A percentile compares a stretch with the other conserved stretches of the same genome.
phyloP scores from a whole-genome alignment of 352 stramenopile genomes.

The Pythium periplocum region DNA sequence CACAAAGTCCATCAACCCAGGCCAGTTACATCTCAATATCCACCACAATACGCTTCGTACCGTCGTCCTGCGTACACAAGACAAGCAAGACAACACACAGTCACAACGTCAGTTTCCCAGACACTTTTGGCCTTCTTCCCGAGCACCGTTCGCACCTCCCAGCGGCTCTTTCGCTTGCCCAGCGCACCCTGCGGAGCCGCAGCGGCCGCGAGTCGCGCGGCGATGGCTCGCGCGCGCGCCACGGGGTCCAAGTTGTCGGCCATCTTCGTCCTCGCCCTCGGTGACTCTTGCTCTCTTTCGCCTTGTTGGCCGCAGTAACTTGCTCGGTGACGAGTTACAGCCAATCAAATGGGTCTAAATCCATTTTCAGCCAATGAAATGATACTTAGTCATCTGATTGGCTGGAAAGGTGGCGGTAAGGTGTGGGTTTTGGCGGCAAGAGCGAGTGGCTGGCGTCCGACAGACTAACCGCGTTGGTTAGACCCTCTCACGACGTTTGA shows the following conservation, averaged over 20 bases:
- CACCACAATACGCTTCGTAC: conserved; percentile 14
- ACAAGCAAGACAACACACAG: not conserved
- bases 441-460: no score
- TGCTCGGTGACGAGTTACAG: no score
- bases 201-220: conserved; percentile 61
- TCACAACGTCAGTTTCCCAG: conserved; percentile 5
- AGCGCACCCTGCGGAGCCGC: conserved; percentile 67
- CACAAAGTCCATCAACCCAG: not conserved
- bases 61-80: conserved; percentile 29
- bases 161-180: conserved; percentile 82
- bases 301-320: not conserved
- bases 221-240: conserved; percentile 76
- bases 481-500: no score
- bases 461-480: no score
- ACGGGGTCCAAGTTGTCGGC: conserved; percentile 65
- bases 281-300: conserved; percentile 4
- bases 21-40: not conserved
- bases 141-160: conserved; percentile 46
- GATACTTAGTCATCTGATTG: not conserved
- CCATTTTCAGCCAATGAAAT: conserved; percentile 37
- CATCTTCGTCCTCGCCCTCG: conserved; percentile 17
- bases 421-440: no score
- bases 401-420: not conserved
- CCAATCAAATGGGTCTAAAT: not conserved
- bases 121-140: not conserved